phyloP scores from a whole-genome alignment of 2,329 filamentous ascomycete species.

The Fusarium sp. region DNA sequence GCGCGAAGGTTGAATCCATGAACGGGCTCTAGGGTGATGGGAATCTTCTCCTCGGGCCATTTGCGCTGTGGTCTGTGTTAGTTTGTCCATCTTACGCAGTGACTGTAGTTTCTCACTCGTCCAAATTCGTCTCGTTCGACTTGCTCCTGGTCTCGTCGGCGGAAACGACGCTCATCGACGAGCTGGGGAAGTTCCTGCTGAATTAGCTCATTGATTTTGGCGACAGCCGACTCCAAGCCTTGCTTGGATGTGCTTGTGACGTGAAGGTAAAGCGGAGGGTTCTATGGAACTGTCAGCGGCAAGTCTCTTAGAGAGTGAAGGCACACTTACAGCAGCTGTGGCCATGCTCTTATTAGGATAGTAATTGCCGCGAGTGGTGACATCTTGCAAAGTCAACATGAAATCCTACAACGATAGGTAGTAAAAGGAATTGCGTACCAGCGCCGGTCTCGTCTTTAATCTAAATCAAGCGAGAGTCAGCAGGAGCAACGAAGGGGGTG shows the following conservation, averaged over 20 bases:
- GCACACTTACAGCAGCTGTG: constrained; percentile 81
- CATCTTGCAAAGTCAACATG: constrained; percentile 81
- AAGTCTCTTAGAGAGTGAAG: background rate
- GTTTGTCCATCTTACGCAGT: constrained; percentile 10
- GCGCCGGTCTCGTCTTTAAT: constrained; percentile 99
- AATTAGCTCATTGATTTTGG: constrained; percentile 94
- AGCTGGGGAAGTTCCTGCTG: constrained; percentile 95
- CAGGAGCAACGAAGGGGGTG: constrained; percentile 84
- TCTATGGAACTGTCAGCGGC: constrained; percentile 62
- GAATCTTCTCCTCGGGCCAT: constrained; percentile 98
- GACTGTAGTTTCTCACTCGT: constrained; percentile 70
- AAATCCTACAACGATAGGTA: constrained; percentile 58
- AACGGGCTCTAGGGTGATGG: constrained; percentile 89
- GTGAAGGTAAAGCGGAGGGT: constrained; percentile 93
- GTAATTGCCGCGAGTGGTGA: constrained; percentile 96
- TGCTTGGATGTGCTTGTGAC: constrained; percentile 93
- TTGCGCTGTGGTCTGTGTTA: constrained; percentile 76
- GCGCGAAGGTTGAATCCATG: constrained; percentile 96
- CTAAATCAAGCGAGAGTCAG: constrained; percentile 96
- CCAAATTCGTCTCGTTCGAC: constrained; percentile 93
- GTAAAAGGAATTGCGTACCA: constrained; percentile 78
- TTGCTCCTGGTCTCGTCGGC: constrained; percentile 81
- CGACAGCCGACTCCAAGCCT: constrained; percentile 89
- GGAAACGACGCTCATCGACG: constrained; percentile 93
- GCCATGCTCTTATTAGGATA: constrained; percentile 99